phyloP scores from a whole-genome alignment of 2,329 filamentous ascomycete species.

The Gliomastix tumulicola region DNA sequence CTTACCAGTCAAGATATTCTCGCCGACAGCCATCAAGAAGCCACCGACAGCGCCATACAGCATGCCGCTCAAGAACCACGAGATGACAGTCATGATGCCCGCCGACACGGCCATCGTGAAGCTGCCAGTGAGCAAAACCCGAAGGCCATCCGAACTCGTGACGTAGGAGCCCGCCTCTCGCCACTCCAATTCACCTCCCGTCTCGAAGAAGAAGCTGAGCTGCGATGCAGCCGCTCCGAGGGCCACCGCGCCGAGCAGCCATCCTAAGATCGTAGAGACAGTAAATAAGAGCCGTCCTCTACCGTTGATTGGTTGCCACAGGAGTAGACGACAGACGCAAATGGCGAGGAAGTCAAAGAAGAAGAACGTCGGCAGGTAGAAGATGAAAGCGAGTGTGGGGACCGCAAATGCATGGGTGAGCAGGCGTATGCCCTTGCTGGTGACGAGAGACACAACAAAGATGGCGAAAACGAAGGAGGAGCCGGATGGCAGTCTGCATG shows the following conservation, averaged over 20 bases:
- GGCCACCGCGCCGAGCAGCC: too few relatives aligned
- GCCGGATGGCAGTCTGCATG: too few relatives aligned
- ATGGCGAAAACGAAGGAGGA: conserved; percentile 18
- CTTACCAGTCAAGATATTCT: too few relatives aligned
- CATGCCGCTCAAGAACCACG: too few relatives aligned
- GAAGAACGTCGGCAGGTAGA: conserved; percentile 21
- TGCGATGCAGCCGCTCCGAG: conserved; percentile 22
- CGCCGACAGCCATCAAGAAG: too few relatives aligned
- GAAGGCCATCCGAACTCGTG: conserved; percentile 19
- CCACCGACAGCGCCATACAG: too few relatives aligned
- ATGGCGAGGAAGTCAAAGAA: conserved; percentile 17
- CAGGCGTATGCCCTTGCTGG: conserved; percentile 19
- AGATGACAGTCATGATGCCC: too few relatives aligned
- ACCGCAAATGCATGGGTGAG: conserved; percentile 15
- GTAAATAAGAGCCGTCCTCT: too few relatives aligned
- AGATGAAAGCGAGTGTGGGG: conserved; percentile 16
- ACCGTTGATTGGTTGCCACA: too few relatives aligned
- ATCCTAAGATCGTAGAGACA: too few relatives aligned
- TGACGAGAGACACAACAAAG: conserved; percentile 17
- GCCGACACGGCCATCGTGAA: conserved; percentile 14
- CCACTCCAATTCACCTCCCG: conserved; percentile 23
- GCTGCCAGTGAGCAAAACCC: conserved; percentile 21
- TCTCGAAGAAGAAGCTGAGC: conserved; percentile 20
- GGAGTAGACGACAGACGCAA: conserved; percentile 13
- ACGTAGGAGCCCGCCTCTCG: conserved; percentile 19